These are phyloP conservation scores for Leucocoprinus leucothites DNA, from an alignment of 768 basidiomycete species.

Conservation along the genomic window DNA sequence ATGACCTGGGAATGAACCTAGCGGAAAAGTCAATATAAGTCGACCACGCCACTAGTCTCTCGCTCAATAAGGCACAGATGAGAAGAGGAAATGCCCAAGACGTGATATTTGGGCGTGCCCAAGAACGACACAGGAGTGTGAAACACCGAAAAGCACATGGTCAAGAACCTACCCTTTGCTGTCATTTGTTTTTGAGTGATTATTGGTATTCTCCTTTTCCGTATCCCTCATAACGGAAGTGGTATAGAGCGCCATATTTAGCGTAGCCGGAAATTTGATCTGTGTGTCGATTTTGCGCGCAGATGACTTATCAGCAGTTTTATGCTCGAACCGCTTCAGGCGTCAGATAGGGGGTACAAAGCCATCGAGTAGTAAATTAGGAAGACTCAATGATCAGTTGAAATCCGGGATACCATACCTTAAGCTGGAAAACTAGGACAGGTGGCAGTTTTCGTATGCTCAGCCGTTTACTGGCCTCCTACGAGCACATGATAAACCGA, in stretches of 20 bases:
- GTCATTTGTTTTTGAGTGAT: conserved; percentile 2
- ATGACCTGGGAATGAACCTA: conserved; percentile 1
- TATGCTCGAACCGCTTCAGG: conserved; percentile 87
- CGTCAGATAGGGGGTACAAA: not conserved
- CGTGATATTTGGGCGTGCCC: not conserved
- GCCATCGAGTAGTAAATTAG: not conserved
- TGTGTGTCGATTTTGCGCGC: conserved; percentile 83
- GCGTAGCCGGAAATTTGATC: conserved; percentile 75
- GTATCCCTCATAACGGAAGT: conserved; percentile 53
- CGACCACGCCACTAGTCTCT: not conserved
- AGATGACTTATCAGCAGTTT: conserved; percentile 63
- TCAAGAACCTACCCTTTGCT: not conserved
- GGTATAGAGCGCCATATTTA: conserved; percentile 90
- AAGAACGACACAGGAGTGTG: not conserved
- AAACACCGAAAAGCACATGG: not conserved
- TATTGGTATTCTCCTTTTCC: conserved; percentile 39
- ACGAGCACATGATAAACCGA: conserved; percentile 5
- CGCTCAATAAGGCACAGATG: not conserved
- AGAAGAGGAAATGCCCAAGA: not conserved
- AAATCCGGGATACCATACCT: conserved; percentile 44
- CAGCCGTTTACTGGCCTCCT: conserved; percentile 83
- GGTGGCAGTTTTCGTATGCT: conserved; percentile 84
- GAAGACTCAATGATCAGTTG: not conserved
- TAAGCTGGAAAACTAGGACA: conserved; percentile 92
- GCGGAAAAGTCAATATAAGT: not conserved